phyloP scores from a whole-genome alignment of 2,329 filamentous ascomycete genomes.

The Penicillium fuscoglaucum region DNA sequence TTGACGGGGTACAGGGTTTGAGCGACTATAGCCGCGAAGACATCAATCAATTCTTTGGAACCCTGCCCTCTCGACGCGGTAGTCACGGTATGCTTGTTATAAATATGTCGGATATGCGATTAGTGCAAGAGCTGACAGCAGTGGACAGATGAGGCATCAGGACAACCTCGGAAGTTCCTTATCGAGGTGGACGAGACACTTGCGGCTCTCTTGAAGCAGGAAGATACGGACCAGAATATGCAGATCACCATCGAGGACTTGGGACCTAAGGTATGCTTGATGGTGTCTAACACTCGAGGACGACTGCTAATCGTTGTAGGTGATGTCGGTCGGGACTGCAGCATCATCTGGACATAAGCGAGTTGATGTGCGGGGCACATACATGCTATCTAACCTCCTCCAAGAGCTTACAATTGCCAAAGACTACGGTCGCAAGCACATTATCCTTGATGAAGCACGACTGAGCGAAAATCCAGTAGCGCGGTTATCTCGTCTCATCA shows the following conservation, averaged over 20 bases:
- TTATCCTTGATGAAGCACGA: slow-evolving; percentile 85
- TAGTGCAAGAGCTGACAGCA: slow-evolving; percentile 15
- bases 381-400: slow-evolving; percentile 93
- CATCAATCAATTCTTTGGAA: slow-evolving; percentile 37
- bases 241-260: slow-evolving; percentile 97
- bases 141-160: slow-evolving; percentile 67
- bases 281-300: background rate
- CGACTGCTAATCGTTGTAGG: slow-evolving; percentile 51
- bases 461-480: slow-evolving; percentile 95
- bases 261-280: slow-evolving; percentile 72
- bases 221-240: slow-evolving; percentile 92
- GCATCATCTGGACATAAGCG: slow-evolving; percentile 82
- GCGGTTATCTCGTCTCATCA: slow-evolving; percentile 80
- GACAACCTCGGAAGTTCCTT: slow-evolving; percentile 74
- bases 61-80: slow-evolving; percentile 39
- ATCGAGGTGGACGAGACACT: slow-evolving; percentile 84
- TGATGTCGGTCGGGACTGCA: slow-evolving; percentile 79
- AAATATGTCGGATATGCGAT: background rate
- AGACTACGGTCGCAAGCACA: slow-evolving; percentile 83
- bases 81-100: slow-evolving; percentile 44
- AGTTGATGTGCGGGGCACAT: slow-evolving; percentile 90
- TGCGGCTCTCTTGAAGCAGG: slow-evolving; percentile 73
- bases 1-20: slow-evolving; percentile 31
- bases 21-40: slow-evolving; percentile 40
- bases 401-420: slow-evolving; percentile 93